Evolutionary conservation across 2,329 filamentous ascomycete species (phyloP).

Genomic region (Hypoxylon sp.): DNA sequence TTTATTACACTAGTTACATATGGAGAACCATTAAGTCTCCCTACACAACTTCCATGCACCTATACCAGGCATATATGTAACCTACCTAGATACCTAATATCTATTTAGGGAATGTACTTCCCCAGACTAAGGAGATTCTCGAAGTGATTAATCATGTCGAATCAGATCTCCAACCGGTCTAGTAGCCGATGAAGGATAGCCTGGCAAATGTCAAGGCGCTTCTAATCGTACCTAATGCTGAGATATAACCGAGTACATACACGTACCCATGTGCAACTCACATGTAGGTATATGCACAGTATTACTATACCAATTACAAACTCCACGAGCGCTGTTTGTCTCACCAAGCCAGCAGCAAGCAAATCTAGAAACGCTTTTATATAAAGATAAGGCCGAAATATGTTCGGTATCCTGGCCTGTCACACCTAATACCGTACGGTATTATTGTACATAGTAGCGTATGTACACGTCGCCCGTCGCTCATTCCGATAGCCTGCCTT

Average conservation of each 20-base stretch:
- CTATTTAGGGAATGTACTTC: slow-evolving; percentile 13
- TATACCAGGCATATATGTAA: background rate
- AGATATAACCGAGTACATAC: background rate
- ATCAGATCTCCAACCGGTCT: slow-evolving; percentile 1
- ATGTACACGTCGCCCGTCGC: slow-evolving; percentile 18
- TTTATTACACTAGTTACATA: too few relatives aligned
- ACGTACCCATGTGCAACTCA: background rate
- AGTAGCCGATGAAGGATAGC: background rate
- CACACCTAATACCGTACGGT: slow-evolving; percentile 20
- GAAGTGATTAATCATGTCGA: slow-evolving; percentile 24
- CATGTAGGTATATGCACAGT: slow-evolving; percentile 13
- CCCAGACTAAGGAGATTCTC: slow-evolving; percentile 27
- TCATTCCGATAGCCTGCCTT: slow-evolving; percentile 27
- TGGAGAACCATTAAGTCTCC: slow-evolving; percentile 11
- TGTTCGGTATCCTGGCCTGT: slow-evolving; percentile 26
- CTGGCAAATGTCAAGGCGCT: slow-evolving; percentile 8
- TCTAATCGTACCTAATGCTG: background rate
- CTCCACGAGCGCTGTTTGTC: slow-evolving; percentile 6
- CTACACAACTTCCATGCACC: slow-evolving; percentile 12
- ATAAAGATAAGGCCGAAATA: slow-evolving; percentile 34
- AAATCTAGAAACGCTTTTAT: slow-evolving; percentile 12
- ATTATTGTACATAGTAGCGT: slow-evolving; percentile 20
- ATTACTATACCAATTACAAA: slow-evolving; percentile 35
- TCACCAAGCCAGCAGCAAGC: background rate
- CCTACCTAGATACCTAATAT: background rate